A percentile compares a stretch with the other conserved stretches of the same genome.
phyloP scores from a whole-genome alignment of 345 rosid species.

The Eucalyptus pauciflora region DNA sequence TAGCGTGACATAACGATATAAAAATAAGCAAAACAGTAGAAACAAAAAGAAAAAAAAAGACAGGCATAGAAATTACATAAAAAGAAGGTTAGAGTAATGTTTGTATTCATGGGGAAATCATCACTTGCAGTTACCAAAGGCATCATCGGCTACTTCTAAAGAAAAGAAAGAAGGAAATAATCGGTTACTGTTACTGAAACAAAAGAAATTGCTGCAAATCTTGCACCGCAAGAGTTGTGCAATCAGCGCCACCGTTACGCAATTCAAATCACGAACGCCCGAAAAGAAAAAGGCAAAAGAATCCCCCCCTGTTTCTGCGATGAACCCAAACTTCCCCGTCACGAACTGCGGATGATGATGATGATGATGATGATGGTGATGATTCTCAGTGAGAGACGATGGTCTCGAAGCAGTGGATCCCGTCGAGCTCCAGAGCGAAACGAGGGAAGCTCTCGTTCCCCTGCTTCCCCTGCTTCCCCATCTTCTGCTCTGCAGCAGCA shows the following conservation, averaged over 20 bases:
- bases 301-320: neutral
- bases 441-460: neutral
- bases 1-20: neutral
- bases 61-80: neutral
- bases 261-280: neutral
- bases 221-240: neutral
- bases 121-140: neutral
- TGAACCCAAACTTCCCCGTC: neutral
- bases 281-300: neutral
- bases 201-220: neutral
- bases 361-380: neutral
- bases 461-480: neutral
- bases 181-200: neutral
- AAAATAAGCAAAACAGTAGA: neutral
- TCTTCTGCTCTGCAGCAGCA: neutral
- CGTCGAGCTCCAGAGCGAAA: neutral
- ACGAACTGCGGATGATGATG: neutral
- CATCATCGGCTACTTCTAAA: neutral
- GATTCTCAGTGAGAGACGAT: neutral
- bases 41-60: neutral
- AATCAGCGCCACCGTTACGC: neutral
- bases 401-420: constrained; percentile 6
- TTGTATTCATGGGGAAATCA: neutral
- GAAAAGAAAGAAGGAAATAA: neutral
- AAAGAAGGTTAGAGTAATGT: neutral